A percentile compares a stretch with the other conserved stretches of the same genome.
Conservation (phyloP, 352 stramenopile species). For the Peronospora belbahrii region DNA sequence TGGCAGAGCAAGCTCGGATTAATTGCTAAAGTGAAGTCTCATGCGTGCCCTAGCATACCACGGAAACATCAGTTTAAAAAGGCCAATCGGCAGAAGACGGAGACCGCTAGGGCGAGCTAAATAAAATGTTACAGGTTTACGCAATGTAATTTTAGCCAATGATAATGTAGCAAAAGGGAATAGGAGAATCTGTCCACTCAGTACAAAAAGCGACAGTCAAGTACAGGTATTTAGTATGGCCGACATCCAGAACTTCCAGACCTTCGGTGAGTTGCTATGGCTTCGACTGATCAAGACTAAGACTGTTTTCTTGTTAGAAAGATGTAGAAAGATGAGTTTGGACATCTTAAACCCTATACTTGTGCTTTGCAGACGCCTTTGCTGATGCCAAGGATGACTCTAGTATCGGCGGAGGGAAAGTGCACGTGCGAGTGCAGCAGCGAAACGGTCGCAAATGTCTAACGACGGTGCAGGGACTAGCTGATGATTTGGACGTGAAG, state of each 20-base stretch:
- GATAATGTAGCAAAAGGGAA: neutral
- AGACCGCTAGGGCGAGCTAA: too few relatives aligned
- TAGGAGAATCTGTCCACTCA: slow-evolving; percentile 31
- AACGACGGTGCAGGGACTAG: slow-evolving; percentile 96
- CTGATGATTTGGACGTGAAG: slow-evolving; percentile 98
- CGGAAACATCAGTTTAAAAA: too few relatives aligned
- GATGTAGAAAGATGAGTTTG: slow-evolving; percentile 7
- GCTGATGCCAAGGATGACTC: slow-evolving; percentile 85
- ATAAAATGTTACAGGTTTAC: too few relatives aligned
- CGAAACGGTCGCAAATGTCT: slow-evolving; percentile 99
- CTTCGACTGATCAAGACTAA: neutral
- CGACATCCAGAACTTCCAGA: slow-evolving; percentile 87
- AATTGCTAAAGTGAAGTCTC: too few relatives aligned
- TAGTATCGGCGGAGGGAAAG: slow-evolving; percentile 77
- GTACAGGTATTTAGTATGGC: slow-evolving; percentile 59
- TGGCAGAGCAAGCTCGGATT: too few relatives aligned
- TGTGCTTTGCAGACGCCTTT: slow-evolving; percentile 62
- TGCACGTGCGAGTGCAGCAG: slow-evolving; percentile 99
- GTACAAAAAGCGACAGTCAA: slow-evolving; percentile 20
- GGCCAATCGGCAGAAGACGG: too few relatives aligned
- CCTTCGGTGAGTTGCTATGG: slow-evolving; percentile 59
- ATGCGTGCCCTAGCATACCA: too few relatives aligned
- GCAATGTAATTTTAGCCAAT: slow-evolving; percentile 36
- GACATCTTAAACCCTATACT: slow-evolving; percentile 3
- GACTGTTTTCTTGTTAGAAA: neutral